These are phyloP conservation scores for Aspergillus kassunensis DNA, from an alignment of 495 filamentous ascomycete genomes.

Conservation along the genomic window DNA sequence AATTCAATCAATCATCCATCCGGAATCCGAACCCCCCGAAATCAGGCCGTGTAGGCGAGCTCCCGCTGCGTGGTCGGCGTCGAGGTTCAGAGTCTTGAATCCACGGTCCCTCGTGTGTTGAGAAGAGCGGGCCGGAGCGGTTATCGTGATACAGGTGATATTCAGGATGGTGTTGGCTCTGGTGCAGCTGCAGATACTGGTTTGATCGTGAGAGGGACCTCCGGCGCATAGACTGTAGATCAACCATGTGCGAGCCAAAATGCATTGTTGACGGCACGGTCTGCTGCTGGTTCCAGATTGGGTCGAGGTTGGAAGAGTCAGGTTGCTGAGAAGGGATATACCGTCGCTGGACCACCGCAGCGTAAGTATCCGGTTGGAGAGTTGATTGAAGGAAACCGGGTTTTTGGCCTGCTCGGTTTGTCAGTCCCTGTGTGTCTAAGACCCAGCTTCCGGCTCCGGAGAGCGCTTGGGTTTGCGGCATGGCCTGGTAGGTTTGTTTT, in stretches of 20 bases:
- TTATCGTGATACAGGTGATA: conserved; percentile 31
- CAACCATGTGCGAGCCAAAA: conserved; percentile 29
- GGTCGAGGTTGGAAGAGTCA: conserved; percentile 15
- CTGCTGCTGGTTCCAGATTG: conserved; percentile 15
- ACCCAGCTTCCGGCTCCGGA: conserved; percentile 24
- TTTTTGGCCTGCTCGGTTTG: background rate
- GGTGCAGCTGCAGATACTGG: background rate
- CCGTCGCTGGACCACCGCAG: conserved; percentile 7
- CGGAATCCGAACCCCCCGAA: background rate
- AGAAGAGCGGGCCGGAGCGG: conserved; percentile 31
- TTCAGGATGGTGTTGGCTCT: background rate
- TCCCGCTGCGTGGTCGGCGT: background rate
- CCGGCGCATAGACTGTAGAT: conserved; percentile 29
- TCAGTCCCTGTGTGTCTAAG: conserved; percentile 10
- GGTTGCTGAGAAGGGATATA: conserved; percentile 23
- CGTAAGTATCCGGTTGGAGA: conserved; percentile 27
- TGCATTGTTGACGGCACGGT: conserved; percentile 21
- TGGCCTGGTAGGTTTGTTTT: background rate
- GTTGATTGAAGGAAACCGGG: background rate
- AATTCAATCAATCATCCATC: background rate
- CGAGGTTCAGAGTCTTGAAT: background rate
- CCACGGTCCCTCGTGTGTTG: conserved; percentile 4
- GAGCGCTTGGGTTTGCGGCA: conserved; percentile 20
- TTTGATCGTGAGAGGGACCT: conserved; percentile 2
- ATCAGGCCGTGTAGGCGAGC: background rate